phyloP scores from a whole-genome alignment of 495 filamentous ascomycete genomes.

The Letharia lupina region DNA sequence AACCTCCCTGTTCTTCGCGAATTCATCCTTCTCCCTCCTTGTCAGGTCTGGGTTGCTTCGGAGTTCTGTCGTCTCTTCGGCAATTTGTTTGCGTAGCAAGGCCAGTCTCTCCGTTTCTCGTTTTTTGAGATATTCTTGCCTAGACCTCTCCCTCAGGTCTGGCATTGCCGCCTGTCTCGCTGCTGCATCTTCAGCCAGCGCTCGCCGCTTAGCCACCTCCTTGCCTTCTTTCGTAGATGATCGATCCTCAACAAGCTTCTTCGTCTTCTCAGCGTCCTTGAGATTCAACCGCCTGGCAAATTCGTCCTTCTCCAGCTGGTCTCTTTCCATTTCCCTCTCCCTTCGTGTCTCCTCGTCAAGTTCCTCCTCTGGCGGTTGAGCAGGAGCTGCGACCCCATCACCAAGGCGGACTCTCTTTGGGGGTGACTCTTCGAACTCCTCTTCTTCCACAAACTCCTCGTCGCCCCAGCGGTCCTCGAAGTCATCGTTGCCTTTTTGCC shows the following conservation, averaged over 20 bases:
- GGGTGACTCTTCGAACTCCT: constrained; percentile 44
- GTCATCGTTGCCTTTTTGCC: constrained; percentile 40
- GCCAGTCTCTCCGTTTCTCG: constrained; percentile 78
- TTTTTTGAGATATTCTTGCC: constrained; percentile 92
- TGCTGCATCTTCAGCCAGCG: constrained; percentile 55
- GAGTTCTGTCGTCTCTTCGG: constrained; percentile 78
- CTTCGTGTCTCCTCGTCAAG: constrained; percentile 50
- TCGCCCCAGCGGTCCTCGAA: constrained; percentile 76
- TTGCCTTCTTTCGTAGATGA: constrained; percentile 49
- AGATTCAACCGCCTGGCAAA: constrained; percentile 63
- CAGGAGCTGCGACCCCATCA: constrained; percentile 40
- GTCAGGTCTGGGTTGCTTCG: constrained; percentile 67
- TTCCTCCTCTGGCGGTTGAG: constrained; percentile 42
- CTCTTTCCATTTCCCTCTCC: constrained; percentile 50
- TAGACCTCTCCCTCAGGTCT: constrained; percentile 70
- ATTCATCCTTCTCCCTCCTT: constrained; percentile 76
- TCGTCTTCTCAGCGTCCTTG: constrained; percentile 61
- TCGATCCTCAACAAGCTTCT: constrained; percentile 61
- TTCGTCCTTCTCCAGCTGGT: constrained; percentile 63
- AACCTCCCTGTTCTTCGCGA: constrained; percentile 80
- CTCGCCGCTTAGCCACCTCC: constrained; percentile 50
- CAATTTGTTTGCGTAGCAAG: constrained; percentile 81
- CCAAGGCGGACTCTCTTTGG: constrained; percentile 52
- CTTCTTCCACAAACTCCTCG: constrained; percentile 51
- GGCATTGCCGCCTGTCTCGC: constrained; percentile 57